Conservation (phyloP, 1,284 basidiomycete species). For the Puccinia polysora region DNA sequence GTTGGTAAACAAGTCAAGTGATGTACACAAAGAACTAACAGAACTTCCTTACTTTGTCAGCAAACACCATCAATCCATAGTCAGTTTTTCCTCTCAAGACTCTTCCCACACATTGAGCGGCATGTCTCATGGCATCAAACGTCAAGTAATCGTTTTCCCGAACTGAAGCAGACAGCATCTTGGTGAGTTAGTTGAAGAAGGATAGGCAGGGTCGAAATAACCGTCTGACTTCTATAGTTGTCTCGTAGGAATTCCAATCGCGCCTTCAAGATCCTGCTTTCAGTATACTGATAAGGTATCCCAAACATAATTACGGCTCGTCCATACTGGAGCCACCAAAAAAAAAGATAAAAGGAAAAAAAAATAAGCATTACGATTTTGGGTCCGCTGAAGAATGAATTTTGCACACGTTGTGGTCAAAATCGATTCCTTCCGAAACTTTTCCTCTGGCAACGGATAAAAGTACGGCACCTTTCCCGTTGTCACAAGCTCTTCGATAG, state of each 20-base stretch:
- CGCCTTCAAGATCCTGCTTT: constrained; percentile 94
- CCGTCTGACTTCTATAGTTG: constrained; percentile 69
- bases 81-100: constrained; percentile 90
- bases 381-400: background rate
- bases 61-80: constrained; percentile 99
- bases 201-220: background rate
- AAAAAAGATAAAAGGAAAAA: too few relatives aligned
- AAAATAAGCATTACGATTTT: too few relatives aligned
- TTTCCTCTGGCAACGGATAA: constrained; percentile 97
- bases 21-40: too few relatives aligned
- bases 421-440: constrained; percentile 99
- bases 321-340: constrained; percentile 96
- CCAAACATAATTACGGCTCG: constrained; percentile 99
- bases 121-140: constrained; percentile 99
- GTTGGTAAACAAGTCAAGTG: background rate
- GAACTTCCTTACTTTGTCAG: constrained; percentile 83
- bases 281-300: constrained; percentile 74
- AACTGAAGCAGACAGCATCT: constrained; percentile 53
- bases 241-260: constrained; percentile 96
- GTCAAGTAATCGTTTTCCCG: constrained; percentile 97
- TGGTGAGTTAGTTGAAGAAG: background rate
- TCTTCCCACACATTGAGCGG: constrained; percentile 96
- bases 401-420: constrained; percentile 67
- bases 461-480: constrained; percentile 92
- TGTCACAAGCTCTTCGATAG: constrained; percentile 95